Evolutionary conservation across 345 rosid species (phyloP), one percentile per base, ranked within the genome.

Genomic region (Hypericum androsaemum): DNA sequence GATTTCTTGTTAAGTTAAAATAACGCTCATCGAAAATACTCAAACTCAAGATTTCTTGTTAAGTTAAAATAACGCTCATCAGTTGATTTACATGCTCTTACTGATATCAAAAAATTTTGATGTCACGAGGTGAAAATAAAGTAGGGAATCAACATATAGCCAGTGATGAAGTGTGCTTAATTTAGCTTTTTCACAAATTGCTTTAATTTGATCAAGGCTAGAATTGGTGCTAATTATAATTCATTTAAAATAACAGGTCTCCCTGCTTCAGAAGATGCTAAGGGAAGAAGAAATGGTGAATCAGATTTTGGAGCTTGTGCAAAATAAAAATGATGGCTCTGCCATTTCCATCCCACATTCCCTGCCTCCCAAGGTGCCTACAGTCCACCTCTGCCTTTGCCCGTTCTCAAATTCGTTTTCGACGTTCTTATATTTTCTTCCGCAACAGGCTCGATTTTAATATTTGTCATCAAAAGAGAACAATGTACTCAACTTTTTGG

Each of bases 231-330:
- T 22, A 22, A 22, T 22, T 4, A 22, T 22, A 22, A 22, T 22
- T 22, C 32, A 22, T 22, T 22, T 1, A 1, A 22, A 47, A 43
- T 36, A 32, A 52, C 49, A 86, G 96, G 92, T 90, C 38, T 58
- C 68, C 40, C 71, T 74, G 66, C 86, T 90, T 59, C 75, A 77
- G 50, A 80, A 84, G 56, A 74, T 84, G 96, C 66, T 90, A 57
- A 71, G 75, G 52, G 92, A 86, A 67, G 95, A 90, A 77, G 89
- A 84, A 50, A 80, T 70, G 53, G 75, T 80, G 77, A 85, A 78
- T 49, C 84, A 80, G 62, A 69, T 82, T 64, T 71, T 87, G 71
- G 78, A 77, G 44, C 61, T 47, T 12, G 73, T 80, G 7, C 87
- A 82, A 58, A 56, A 72, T 15, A 52, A 65, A 67, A 65, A 59